phyloP scores from a whole-genome alignment of 2,329 filamentous ascomycete species.

The Shiraia sp. region DNA sequence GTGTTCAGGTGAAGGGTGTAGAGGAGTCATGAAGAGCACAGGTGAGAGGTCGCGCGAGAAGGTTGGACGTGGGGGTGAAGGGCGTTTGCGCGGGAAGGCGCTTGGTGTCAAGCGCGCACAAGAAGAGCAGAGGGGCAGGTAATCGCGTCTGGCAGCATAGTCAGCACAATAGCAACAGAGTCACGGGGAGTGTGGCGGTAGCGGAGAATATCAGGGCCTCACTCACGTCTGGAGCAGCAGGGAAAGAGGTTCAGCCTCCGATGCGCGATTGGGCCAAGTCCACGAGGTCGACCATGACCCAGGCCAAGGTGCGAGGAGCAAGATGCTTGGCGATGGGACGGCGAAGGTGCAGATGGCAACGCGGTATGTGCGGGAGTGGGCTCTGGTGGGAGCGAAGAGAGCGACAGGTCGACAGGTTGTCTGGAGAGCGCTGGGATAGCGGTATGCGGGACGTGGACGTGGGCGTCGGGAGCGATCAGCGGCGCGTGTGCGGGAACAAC shows the following conservation, averaged over 20 bases:
- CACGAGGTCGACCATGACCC: conserved; percentile 35
- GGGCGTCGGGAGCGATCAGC: conserved; percentile 4
- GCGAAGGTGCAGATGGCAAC: not conserved
- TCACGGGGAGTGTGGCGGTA: conserved; percentile 6
- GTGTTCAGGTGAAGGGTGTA: conserved; percentile 10
- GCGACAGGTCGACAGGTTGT: not conserved
- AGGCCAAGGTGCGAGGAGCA: conserved; percentile 12
- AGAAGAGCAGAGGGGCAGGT: too few species aligned
- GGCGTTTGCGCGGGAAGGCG: conserved; percentile 1
- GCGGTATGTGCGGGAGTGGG: not conserved
- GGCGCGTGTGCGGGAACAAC: conserved; percentile 3
- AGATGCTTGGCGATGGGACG: conserved; percentile 11
- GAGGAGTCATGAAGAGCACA: conserved; percentile 19
- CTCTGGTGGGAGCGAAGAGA: not conserved
- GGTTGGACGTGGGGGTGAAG: conserved; percentile 3
- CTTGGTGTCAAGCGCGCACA: too few species aligned
- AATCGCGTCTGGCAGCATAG: conserved; percentile 1
- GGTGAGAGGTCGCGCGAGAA: conserved; percentile 6
- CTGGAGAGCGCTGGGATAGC: conserved; percentile 2
- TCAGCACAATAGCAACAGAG: conserved; percentile 9
- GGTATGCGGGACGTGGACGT: conserved; percentile 5
- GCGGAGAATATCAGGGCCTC: conserved; percentile 11
- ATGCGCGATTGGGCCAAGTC: conserved; percentile 25
- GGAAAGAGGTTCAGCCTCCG: conserved; percentile 38
- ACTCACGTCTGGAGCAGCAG: conserved; percentile 24